Conservation (phyloP, 306 rosid species). For the Arachis stenosperma region DNA sequence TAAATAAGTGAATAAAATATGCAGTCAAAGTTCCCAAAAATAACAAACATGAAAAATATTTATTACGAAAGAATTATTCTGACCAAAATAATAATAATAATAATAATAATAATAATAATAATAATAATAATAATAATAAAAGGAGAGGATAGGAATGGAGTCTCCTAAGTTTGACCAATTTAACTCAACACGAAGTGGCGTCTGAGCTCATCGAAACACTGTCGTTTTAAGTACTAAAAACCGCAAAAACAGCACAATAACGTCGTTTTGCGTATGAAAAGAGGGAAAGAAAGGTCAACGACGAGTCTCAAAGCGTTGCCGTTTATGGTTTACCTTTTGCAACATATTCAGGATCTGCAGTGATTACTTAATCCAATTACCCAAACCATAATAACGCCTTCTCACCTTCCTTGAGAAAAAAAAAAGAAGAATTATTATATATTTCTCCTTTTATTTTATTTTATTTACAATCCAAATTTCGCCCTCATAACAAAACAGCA, state of each 20-base stretch:
- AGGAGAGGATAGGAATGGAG: too few species aligned
- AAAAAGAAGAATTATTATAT: background rate
- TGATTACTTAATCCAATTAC: background rate
- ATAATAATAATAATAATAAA: too few species aligned
- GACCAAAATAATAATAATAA: too few species aligned
- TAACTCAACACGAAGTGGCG: conserved; percentile 3
- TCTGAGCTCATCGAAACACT: background rate
- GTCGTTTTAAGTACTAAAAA: background rate
- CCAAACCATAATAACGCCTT: conserved; percentile 9
- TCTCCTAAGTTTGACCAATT: background rate
- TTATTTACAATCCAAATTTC: conserved; percentile 4
- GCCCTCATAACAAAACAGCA: conserved; percentile 30
- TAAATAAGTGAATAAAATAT: too few species aligned
- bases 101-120: too few species aligned
- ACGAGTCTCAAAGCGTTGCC: conserved; percentile 17
- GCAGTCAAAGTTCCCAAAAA: too few species aligned
- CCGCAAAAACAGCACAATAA: background rate
- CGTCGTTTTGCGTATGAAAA: background rate
- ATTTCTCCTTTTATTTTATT: background rate
- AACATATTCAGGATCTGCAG: conserved; percentile 6
- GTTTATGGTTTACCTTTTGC: background rate
- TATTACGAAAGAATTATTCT: too few species aligned
- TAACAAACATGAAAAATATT: too few species aligned
- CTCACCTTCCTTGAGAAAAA: background rate
- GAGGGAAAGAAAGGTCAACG: conserved; percentile 23